phyloP scores from a whole-genome alignment of 2,329 filamentous ascomycete species.

The Penicillium griseofulvum region DNA sequence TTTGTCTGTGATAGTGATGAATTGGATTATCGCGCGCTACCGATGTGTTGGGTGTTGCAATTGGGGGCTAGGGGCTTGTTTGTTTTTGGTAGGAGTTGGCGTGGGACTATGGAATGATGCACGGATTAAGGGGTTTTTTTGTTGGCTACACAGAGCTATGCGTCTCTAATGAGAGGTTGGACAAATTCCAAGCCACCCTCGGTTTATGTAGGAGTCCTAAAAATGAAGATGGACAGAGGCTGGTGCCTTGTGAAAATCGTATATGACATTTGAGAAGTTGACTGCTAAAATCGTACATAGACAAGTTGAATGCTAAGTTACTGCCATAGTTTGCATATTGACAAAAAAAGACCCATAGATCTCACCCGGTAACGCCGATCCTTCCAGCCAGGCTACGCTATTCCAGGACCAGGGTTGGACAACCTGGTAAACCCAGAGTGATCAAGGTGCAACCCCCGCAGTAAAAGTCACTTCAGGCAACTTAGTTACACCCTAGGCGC shows the following conservation, averaged over 20 bases:
- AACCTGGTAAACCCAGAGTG: neutral
- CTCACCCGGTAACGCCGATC: neutral
- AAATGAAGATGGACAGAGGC: neutral
- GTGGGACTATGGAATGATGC: neutral
- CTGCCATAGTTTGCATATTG: neutral
- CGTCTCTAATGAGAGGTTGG: neutral
- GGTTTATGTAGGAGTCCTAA: neutral
- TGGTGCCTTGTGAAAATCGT: neutral
- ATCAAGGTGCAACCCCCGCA: neutral
- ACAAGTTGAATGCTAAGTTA: neutral
- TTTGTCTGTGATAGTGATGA: neutral
- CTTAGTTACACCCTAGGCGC: constrained; percentile 37
- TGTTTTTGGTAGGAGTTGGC: neutral
- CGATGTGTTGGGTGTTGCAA: neutral
- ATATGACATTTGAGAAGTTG: neutral
- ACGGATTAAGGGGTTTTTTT: neutral
- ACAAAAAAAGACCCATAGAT: neutral
- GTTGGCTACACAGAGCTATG: neutral
- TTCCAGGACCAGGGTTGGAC: neutral
- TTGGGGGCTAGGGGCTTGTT: neutral
- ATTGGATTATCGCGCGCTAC: neutral
- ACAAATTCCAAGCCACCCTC: neutral
- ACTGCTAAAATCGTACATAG: neutral
- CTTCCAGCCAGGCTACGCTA: neutral
- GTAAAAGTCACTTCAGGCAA: neutral